Base-by-base conservation (phyloP, 2,329 filamentous ascomycete genomes). In the Thermothelomyces thermophilus region DNA sequence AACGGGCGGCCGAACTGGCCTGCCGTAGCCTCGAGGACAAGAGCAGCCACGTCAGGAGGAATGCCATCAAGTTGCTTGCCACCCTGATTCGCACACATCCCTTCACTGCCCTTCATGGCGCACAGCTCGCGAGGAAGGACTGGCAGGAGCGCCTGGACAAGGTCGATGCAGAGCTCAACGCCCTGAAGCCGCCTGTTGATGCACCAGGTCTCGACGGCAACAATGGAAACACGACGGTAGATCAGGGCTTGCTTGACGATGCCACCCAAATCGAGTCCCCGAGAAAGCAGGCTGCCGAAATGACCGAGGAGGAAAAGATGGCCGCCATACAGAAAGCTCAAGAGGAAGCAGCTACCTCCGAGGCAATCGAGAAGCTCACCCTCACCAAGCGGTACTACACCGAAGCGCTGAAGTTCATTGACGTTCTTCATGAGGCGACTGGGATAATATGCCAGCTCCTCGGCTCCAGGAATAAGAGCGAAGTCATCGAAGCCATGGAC, bases 401-500 rank as follows among this genome's bases (percentile, higher is more conserved):
- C n/a, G 90, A 97, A 63, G 93, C 91, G 3, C 76, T 97, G 55
- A 86, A 84, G 56, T 98, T 98, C 64, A 95, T 98, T 58, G 86
- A 95, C 54, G 86, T 94, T 5, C 74, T 98, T 19, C 88, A 96
- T 58, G 81, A 85, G 10, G 87, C 88, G 19, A 94, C 90, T 1
- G 77, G 78, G 8, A 82, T 83, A 2, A 84, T 97, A 30, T 89
- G 86, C 55, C 91, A 96, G 67, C 76, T 98, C 16, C 77, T 98
- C 3, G 88, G 89, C 5, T 94, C 93, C 26, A 88, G 87, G 63
- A 98, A 98, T 74, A 98, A 98, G 75, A 95, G 88, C 60, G 93
- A 98, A 66, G 87, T 97, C 22, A 95, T 98, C 55, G 94, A 98
- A 67, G 93, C 94, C 14, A 98, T 98, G 83, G 93, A 98, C 65